Evolutionary conservation across 495 filamentous ascomycete genomes (phyloP), one percentile per base, ranked within the genome.

Genomic region (Neurospora sp.): DNA sequence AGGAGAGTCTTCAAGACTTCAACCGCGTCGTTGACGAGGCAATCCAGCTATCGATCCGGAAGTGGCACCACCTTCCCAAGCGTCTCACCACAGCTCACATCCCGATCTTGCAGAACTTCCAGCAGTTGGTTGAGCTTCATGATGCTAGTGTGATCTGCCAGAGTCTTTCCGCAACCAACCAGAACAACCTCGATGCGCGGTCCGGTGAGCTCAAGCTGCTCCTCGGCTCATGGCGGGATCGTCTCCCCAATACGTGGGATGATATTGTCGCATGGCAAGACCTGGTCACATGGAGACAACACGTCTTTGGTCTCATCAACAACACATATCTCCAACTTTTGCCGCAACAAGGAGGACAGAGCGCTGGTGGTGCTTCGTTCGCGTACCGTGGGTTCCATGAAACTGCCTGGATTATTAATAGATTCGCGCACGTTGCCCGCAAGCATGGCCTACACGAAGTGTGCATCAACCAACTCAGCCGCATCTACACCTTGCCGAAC

Each of bases 251-350:
- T 76, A 91, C 97, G 10, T 99, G 96, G 96, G 96, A 99, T 76
- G 96, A 99, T 79, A 99, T 99, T 82, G 97, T 97, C 76, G 92
- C 94, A 31, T 99, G 96, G 96, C 95, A 98, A 79, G 96, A 98
- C 78, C 86, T 99, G 27, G 96, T 99, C 22, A 98, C 96, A 3
- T 99, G 96, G 96, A 89, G 96, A 76, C 96, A 98, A 79, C 96
- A 99, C 81, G 96, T 99, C 75, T 99, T 99, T 84, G 91, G 94
- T 69, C 89, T 98, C 14, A 99, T 99, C 83, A 99, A 99, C 79
- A 88, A 85, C 12, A 97, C 93, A 0, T 99, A 99, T 78, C 89
- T 99, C 5, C 88, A 89, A 37, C 87, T 99, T 72, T 81, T 98
- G 39, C 96, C 93, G 5, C 91, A 87, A 18, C 91, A 94, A 77